Evolutionary conservation across 2,329 filamentous ascomycete genomes (phyloP).

Genomic region (Hypocrella siamensis): DNA sequence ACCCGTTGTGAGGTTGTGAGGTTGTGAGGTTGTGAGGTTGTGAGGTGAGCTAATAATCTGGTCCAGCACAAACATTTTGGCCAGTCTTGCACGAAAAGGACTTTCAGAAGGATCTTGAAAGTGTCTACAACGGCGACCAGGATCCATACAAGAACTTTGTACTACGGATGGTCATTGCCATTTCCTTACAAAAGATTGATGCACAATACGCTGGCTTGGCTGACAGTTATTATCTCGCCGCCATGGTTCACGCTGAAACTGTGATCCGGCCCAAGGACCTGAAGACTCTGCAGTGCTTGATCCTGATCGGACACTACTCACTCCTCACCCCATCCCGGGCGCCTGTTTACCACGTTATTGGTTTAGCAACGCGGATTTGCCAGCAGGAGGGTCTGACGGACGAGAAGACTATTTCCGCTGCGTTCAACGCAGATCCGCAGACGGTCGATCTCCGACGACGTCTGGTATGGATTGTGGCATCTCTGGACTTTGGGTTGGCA

Average conservation of each 20-base stretch:
- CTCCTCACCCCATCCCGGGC: slow-evolving; percentile 82
- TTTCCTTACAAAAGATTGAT: slow-evolving; percentile 85
- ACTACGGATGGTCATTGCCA: slow-evolving; percentile 81
- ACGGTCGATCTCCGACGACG: slow-evolving; percentile 82
- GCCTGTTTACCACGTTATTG: slow-evolving; percentile 85
- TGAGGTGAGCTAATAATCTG: too few relatives aligned
- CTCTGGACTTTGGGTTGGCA: slow-evolving; percentile 78
- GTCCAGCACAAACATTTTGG: slow-evolving; percentile 74
- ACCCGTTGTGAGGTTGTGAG: too few relatives aligned
- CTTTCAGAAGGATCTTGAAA: slow-evolving; percentile 61
- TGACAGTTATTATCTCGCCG: slow-evolving; percentile 87
- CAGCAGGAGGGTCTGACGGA: slow-evolving; percentile 80
- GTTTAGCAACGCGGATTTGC: slow-evolving; percentile 72
- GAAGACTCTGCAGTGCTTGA: slow-evolving; percentile 77
- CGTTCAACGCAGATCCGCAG: slow-evolving; percentile 48
- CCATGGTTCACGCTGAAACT: slow-evolving; percentile 68
- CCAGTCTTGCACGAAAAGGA: slow-evolving; percentile 75
- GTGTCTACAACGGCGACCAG: slow-evolving; percentile 59
- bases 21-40: too few relatives aligned
- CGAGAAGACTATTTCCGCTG: slow-evolving; percentile 67
- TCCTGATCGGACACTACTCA: slow-evolving; percentile 80
- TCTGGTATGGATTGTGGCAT: slow-evolving; percentile 73
- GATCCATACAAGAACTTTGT: slow-evolving; percentile 82
- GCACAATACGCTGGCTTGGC: slow-evolving; percentile 82
- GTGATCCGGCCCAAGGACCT: slow-evolving; percentile 80